Percentiles rank a stretch among this genome's conserved stretches.
Conservation (phyloP, 2,329 filamentous ascomycete genomes). For the Botrytis deweyae region DNA sequence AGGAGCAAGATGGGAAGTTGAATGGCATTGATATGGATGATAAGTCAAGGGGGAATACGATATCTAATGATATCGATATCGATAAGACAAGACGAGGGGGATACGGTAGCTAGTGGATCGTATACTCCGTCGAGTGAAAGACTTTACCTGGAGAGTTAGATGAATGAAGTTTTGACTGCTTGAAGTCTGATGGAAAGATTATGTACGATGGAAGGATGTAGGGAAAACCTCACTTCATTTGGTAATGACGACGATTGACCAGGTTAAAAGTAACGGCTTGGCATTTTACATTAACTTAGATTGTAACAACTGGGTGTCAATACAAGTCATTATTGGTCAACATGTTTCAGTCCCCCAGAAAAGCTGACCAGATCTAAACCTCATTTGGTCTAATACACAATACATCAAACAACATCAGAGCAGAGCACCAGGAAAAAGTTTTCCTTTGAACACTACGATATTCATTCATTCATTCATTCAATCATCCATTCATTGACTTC, state of each 20-base stretch:
- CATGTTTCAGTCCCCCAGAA: constrained; percentile 10
- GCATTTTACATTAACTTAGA: not conserved
- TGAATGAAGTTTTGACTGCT: not conserved
- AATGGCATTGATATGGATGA: not conserved
- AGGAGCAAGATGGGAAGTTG: not conserved
- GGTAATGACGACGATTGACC: constrained; percentile 12
- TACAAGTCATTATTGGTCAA: constrained; percentile 1
- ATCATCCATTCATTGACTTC: not conserved
- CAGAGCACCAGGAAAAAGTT: not conserved
- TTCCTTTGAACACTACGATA: not conserved
- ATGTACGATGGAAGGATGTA: not conserved
- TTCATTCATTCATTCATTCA: not conserved
- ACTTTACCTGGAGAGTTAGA: not conserved
- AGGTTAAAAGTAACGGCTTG: not conserved
- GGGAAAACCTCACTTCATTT: constrained; percentile 16
- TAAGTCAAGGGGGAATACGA: not conserved
- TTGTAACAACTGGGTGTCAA: not conserved
- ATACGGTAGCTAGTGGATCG: not conserved
- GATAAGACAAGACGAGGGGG: not conserved
- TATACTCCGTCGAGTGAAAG: not conserved
- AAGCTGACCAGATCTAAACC: not conserved
- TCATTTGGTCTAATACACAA: not conserved
- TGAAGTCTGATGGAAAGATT: not conserved
- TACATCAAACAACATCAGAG: constrained; percentile 17
- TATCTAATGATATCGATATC: not conserved